These are phyloP conservation scores for Syzygium aromaticum DNA, from an alignment of 345 rosid species.

Conservation along the genomic window DNA sequence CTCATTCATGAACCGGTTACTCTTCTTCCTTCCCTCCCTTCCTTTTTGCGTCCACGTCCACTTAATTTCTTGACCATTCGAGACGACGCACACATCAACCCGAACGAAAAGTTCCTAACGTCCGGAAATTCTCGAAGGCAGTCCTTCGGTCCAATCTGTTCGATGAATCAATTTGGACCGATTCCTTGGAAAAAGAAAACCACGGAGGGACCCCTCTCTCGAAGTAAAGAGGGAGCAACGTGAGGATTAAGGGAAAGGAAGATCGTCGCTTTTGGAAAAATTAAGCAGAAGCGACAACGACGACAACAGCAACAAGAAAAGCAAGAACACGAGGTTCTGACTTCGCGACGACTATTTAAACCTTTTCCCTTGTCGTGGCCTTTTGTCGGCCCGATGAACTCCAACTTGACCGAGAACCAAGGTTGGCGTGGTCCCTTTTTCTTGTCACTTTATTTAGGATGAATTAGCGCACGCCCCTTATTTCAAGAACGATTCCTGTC, in stretches of 20 bases:
- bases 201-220: neutral
- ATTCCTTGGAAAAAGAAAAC: neutral
- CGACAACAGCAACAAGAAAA: neutral
- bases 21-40: neutral
- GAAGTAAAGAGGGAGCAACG: neutral
- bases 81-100: neutral
- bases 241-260: neutral
- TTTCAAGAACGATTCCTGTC: neutral
- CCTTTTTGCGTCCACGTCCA: neutral
- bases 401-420: neutral
- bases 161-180: neutral
- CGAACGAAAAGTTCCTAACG: neutral
- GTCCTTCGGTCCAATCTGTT: neutral
- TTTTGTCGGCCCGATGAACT: neutral
- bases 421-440: neutral
- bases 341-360: neutral
- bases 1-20: slow-evolving; percentile 2
- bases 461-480: neutral
- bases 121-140: neutral
- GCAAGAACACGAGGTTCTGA: slow-evolving; percentile 5
- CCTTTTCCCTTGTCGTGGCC: neutral
- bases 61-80: neutral
- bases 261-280: neutral
- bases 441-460: neutral
- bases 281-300: neutral